A percentile compares a stretch with the other conserved stretches of the same genome.
Evolutionary conservation across 352 stramenopile species (phyloP).

Genomic region (Phytophthora citricola): DNA sequence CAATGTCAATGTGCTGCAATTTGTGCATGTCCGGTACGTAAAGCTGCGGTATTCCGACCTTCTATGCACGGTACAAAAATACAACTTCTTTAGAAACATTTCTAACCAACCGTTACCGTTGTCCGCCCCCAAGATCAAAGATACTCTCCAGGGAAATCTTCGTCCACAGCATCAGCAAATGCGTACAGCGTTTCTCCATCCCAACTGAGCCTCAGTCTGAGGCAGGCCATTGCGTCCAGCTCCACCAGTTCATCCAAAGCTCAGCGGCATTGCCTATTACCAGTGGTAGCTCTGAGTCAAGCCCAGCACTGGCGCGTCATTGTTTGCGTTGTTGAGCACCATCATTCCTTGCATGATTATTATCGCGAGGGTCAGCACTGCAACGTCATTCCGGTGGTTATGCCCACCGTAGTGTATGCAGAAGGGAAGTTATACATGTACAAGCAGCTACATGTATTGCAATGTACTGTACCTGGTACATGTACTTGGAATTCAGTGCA

Average conservation of each 20-base stretch:
- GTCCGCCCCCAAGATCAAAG: not conserved
- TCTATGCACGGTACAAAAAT: no score
- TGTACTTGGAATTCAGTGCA: no score
- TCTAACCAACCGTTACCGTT: conserved; percentile 15
- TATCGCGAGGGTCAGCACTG: conserved; percentile 2
- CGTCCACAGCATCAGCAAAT: not conserved
- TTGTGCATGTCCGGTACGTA: no score
- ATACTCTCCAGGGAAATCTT: not conserved
- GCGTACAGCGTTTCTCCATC: not conserved
- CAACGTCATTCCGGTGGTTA: conserved; percentile 34
- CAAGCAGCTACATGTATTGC: no score
- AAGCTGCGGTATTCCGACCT: no score
- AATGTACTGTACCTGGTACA: no score
- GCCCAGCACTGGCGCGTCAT: conserved; percentile 1
- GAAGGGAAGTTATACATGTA: no score
- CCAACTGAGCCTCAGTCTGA: no score
- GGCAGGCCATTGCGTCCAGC: not conserved
- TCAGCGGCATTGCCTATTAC: not conserved
- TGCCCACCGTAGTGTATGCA: not conserved
- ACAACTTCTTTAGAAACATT: conserved; percentile 15
- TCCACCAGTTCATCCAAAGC: not conserved
- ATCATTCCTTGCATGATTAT: conserved; percentile 27
- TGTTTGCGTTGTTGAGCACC: conserved; percentile 9
- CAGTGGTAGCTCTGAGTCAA: not conserved
- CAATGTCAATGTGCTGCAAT: no score